Evolutionary conservation across 805 yeast species (phyloP).

Genomic region (Candida methanosorbosa): DNA sequence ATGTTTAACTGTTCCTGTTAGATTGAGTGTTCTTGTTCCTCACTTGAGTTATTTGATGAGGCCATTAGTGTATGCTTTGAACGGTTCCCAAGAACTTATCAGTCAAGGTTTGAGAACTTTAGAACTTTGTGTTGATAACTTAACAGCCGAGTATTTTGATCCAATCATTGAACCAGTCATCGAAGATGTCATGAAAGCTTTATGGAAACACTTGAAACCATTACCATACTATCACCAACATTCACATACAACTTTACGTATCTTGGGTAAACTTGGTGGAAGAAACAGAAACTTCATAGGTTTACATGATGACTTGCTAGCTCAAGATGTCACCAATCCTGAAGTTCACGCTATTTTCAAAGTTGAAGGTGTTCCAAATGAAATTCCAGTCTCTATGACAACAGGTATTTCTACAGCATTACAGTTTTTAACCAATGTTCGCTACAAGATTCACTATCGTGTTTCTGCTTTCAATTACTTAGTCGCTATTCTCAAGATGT

Average conservation of each 20-base stretch:
- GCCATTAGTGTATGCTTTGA: constrained; percentile 85
- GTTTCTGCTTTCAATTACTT: constrained; percentile 72
- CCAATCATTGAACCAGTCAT: constrained; percentile 96
- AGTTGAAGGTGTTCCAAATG: constrained; percentile 57
- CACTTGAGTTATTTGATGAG: constrained; percentile 81
- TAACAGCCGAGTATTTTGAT: constrained; percentile 94
- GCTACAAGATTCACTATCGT: constrained; percentile 57
- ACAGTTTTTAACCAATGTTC: constrained; percentile 59
- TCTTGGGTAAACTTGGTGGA: constrained; percentile 93
- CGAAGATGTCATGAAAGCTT: constrained; percentile 86
- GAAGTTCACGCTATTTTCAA: constrained; percentile 61
- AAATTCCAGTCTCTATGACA: constrained; percentile 68
- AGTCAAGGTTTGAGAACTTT: constrained; percentile 92
- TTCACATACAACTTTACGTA: constrained; percentile 88
- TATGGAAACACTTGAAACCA: constrained; percentile 87
- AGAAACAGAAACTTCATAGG: constrained; percentile 81
- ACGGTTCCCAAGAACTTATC: constrained; percentile 84
- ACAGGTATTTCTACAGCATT: constrained; percentile 80
- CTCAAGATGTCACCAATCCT: constrained; percentile 46
- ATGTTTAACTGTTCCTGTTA: constrained; percentile 92
- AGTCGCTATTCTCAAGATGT: constrained; percentile 54
- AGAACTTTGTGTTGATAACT: constrained; percentile 90
- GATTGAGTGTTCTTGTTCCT: constrained; percentile 89
- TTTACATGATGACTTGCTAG: constrained; percentile 59
- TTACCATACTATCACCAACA: constrained; percentile 92